These are phyloP conservation scores for Cnidoscolus chayamansa DNA, from an alignment of 441 rosid genomes.

Conservation along the genomic window DNA sequence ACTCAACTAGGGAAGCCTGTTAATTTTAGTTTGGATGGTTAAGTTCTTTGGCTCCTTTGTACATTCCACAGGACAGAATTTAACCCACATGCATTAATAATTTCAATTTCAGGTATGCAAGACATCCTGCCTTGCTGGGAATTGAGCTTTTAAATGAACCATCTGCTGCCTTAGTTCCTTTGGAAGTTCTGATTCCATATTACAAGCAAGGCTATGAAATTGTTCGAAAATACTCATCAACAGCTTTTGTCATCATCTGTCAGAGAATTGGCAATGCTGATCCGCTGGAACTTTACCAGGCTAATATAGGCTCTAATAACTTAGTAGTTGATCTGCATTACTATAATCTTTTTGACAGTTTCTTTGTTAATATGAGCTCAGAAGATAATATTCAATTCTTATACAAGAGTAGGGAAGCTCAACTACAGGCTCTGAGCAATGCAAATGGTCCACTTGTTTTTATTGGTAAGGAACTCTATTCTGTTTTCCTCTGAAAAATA, in stretches of 20 bases:
- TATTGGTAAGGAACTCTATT: slow-evolving; percentile 41
- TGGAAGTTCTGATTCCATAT: slow-evolving; percentile 52
- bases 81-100: neutral
- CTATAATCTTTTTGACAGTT: slow-evolving; percentile 67
- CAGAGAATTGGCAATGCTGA: slow-evolving; percentile 76
- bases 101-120: slow-evolving; percentile 45
- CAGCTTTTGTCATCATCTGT: slow-evolving; percentile 60
- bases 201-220: slow-evolving; percentile 59
- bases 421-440: slow-evolving; percentile 46
- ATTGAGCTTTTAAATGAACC: slow-evolving; percentile 75
- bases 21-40: neutral
- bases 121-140: slow-evolving; percentile 59
- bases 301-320: slow-evolving; percentile 55
- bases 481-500: neutral
- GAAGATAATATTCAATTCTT: slow-evolving; percentile 54
- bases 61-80: neutral
- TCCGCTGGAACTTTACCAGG: slow-evolving; percentile 61
- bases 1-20: neutral
- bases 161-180: slow-evolving; percentile 47
- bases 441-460: slow-evolving; percentile 61
- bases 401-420: slow-evolving; percentile 53
- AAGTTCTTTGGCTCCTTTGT: neutral
- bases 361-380: slow-evolving; percentile 51
- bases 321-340: slow-evolving; percentile 69
- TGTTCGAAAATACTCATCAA: slow-evolving; percentile 49